These are phyloP conservation scores for Eucalyptus curtisii DNA, from an alignment of 345 rosid genomes.

Conservation along the genomic window DNA sequence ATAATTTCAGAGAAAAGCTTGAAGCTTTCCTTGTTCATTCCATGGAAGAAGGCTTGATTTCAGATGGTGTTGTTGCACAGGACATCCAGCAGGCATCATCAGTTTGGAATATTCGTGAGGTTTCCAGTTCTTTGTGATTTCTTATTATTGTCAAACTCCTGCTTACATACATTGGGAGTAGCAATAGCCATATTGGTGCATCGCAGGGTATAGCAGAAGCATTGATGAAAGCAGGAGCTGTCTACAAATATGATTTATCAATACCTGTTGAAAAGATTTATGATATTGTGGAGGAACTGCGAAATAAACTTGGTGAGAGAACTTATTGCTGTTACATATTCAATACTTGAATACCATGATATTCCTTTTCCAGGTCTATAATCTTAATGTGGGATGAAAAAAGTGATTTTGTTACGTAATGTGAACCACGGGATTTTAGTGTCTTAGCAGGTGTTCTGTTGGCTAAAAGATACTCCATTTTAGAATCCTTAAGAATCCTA, in stretches of 20 bases:
- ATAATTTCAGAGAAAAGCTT: constrained; percentile 66
- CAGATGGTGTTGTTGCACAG: constrained; percentile 92
- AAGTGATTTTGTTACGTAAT: neutral
- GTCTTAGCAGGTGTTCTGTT: neutral
- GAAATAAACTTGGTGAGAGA: constrained; percentile 55
- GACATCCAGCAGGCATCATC: constrained; percentile 86
- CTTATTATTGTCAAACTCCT: neutral
- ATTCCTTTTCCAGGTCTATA: neutral
- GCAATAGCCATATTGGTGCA: neutral
- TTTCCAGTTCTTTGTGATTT: constrained; percentile 2
- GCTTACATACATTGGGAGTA: neutral
- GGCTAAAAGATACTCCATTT: neutral
- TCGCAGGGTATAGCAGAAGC: constrained; percentile 82
- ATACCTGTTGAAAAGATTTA: constrained; percentile 83
- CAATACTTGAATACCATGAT: neutral
- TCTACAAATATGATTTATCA: constrained; percentile 88
- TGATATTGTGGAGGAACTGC: constrained; percentile 71
- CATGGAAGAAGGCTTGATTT: constrained; percentile 72
- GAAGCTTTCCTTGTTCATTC: constrained; percentile 75
- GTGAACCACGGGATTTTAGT: neutral
- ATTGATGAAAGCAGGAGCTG: constrained; percentile 73
- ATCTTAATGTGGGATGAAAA: neutral
- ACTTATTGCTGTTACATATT: neutral
- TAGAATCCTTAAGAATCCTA: neutral
- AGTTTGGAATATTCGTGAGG: constrained; percentile 95